Percentiles rank a stretch among this genome's conserved stretches.
These are phyloP conservation scores for Hemileccinum hortonii DNA, from an alignment of 1,284 basidiomycete genomes.

Conservation along the genomic window DNA sequence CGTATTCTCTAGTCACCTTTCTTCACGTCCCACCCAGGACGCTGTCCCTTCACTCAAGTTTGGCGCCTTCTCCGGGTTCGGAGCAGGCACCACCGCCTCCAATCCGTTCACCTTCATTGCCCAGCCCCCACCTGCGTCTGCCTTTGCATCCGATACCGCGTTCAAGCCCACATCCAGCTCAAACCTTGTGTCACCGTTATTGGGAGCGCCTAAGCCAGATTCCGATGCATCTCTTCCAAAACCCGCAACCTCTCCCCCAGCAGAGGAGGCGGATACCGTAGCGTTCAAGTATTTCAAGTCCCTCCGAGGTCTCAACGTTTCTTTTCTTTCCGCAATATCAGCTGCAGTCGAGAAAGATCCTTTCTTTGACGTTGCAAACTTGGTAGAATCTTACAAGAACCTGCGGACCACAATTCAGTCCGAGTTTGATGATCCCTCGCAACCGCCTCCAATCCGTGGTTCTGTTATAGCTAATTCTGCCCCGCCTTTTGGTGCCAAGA, in stretches of 20 bases:
- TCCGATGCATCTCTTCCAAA: slow-evolving; percentile 13
- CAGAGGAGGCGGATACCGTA: slow-evolving; percentile 36
- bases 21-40: slow-evolving; percentile 19
- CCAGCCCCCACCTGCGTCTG: slow-evolving; percentile 16
- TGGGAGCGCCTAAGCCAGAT: slow-evolving; percentile 7
- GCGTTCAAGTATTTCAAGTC: slow-evolving; percentile 65
- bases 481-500: slow-evolving; percentile 7
- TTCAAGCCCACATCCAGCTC: slow-evolving; percentile 10
- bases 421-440: slow-evolving; percentile 46
- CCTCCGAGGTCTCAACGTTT: slow-evolving; percentile 79
- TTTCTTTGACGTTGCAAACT: slow-evolving; percentile 64
- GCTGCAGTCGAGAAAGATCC: slow-evolving; percentile 70
- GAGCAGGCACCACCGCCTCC: slow-evolving; percentile 27
- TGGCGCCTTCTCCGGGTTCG: slow-evolving; percentile 50
- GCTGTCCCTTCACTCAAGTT: slow-evolving; percentile 39
- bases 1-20: slow-evolving; percentile 6
- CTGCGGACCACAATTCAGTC: slow-evolving; percentile 58
- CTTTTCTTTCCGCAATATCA: slow-evolving; percentile 63
- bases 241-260: slow-evolving; percentile 9
- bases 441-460: slow-evolving; percentile 2
- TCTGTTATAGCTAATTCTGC: slow-evolving; percentile 12
- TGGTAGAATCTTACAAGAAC: slow-evolving; percentile 67
- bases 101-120: slow-evolving; percentile 37
- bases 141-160: slow-evolving; percentile 27
- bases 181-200: slow-evolving; percentile 10